phyloP scores from a whole-genome alignment of 805 yeast genomes.

The Clavispora asparagi region DNA sequence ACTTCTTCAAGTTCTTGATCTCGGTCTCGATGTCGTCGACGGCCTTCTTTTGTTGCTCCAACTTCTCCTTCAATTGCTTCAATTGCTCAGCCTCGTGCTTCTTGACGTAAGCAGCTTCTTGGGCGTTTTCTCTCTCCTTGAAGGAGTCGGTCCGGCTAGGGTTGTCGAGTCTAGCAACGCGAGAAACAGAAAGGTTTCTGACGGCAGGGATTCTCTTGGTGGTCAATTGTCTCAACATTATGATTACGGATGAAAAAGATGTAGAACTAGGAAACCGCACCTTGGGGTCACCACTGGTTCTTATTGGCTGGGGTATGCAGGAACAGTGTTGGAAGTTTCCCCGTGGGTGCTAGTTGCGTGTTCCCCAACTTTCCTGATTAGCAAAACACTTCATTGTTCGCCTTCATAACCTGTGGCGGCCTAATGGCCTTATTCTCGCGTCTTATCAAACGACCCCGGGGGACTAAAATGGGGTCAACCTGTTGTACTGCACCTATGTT shows the following conservation, averaged over 20 bases:
- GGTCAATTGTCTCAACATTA: conserved; percentile 18
- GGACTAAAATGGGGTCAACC: background rate
- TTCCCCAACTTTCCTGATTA: background rate
- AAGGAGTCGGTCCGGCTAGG: conserved; percentile 21
- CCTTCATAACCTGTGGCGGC: background rate
- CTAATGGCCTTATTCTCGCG: too few species aligned
- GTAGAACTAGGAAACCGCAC: background rate
- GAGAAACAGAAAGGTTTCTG: conserved; percentile 13
- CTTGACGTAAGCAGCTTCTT: conserved; percentile 79
- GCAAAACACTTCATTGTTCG: background rate
- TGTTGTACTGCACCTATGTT: background rate
- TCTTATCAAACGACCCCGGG: background rate
- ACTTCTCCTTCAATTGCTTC: conserved; percentile 66
- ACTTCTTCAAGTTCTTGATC: conserved; percentile 46
- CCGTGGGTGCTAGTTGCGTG: background rate
- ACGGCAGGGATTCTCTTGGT: conserved; percentile 10
- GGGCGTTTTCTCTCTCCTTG: conserved; percentile 86
- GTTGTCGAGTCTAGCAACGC: conserved; percentile 4
- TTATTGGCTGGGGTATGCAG: conserved; percentile 5
- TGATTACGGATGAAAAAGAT: conserved; percentile 1
- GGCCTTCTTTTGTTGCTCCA: conserved; percentile 67
- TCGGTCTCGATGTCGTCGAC: conserved; percentile 46
- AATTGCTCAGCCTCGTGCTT: conserved; percentile 89
- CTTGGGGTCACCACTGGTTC: background rate
- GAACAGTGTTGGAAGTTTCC: background rate